phyloP scores from a whole-genome alignment of 2,329 filamentous ascomycete species.

The Fusarium sulawesiense region DNA sequence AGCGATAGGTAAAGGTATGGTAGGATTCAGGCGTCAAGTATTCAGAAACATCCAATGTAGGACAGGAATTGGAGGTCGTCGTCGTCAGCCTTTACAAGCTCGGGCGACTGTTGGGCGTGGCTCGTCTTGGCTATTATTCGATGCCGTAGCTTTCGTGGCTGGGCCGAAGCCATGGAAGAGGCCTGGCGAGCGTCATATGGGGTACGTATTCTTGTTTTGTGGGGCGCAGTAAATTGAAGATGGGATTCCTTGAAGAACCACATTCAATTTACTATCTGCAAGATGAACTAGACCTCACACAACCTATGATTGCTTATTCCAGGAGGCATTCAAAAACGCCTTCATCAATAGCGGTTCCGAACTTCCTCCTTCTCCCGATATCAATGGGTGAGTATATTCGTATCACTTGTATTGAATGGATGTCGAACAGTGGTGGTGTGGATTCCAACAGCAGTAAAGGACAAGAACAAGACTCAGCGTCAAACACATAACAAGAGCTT shows the following conservation, averaged over 20 bases:
- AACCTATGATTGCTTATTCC: neutral
- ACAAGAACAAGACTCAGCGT: neutral
- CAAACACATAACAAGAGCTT: neutral
- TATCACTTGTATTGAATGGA: neutral
- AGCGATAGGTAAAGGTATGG: neutral
- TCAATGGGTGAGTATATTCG: neutral
- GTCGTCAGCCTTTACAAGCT: conserved; percentile 48
- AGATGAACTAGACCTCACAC: neutral
- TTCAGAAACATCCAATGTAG: conserved; percentile 8
- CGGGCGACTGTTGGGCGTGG: conserved; percentile 36
- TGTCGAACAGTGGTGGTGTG: neutral
- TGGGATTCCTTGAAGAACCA: neutral
- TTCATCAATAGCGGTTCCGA: neutral
- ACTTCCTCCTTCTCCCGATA: neutral
- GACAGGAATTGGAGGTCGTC: conserved; percentile 35
- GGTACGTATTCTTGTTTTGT: conserved; percentile 38
- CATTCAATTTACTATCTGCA: neutral
- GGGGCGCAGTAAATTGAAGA: conserved; percentile 14
- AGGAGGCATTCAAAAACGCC: neutral
- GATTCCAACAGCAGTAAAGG: neutral
- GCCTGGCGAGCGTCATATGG: conserved; percentile 40
- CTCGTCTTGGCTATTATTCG: conserved; percentile 38
- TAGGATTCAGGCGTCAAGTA: neutral
- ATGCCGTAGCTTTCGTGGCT: conserved; percentile 42
- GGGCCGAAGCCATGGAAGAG: conserved; percentile 27